Percentiles rank a stretch among this genome's conserved stretches.
Conservation (phyloP, 768 basidiomycete species). For the Calocybe indica region DNA sequence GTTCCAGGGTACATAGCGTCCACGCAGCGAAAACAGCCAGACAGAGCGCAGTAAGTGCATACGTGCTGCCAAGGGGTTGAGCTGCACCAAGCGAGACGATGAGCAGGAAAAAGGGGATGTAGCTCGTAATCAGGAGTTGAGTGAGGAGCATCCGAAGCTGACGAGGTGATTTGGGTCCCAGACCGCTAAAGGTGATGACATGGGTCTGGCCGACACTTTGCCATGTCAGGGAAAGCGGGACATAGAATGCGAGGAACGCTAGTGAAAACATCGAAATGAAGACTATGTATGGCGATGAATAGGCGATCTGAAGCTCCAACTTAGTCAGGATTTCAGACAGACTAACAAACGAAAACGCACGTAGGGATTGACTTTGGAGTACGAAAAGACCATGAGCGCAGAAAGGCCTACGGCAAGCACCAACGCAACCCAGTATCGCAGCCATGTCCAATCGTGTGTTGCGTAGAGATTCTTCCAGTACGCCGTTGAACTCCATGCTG, state of each 20-base stretch:
- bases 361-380: conserved; percentile 53
- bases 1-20: no score
- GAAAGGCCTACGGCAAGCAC: conserved; percentile 39
- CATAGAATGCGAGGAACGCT: not conserved
- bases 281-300: conserved; percentile 51
- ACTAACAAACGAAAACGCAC: conserved; percentile 30
- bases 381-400: conserved; percentile 39
- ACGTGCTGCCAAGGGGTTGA: conserved; percentile 43
- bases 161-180: not conserved
- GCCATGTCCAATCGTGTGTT: conserved; percentile 26
- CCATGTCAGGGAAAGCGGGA: not conserved
- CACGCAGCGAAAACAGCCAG: conserved; percentile 38
- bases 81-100: conserved; percentile 34
- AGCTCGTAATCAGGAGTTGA: conserved; percentile 51
- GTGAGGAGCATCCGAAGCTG: not conserved
- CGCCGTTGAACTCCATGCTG: no score
- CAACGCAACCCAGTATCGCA: conserved; percentile 60
- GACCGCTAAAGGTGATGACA: not conserved
- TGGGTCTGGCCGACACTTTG: not conserved
- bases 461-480: no score
- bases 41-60: conserved; percentile 53
- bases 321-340: not conserved
- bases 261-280: conserved; percentile 25
- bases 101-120: conserved; percentile 36
- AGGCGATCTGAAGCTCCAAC: conserved; percentile 40